Percentiles rank a stretch among this genome's conserved stretches.
Evolutionary conservation across 805 yeast species (phyloP).

Genomic region (Saccharomycopsis sp.): DNA sequence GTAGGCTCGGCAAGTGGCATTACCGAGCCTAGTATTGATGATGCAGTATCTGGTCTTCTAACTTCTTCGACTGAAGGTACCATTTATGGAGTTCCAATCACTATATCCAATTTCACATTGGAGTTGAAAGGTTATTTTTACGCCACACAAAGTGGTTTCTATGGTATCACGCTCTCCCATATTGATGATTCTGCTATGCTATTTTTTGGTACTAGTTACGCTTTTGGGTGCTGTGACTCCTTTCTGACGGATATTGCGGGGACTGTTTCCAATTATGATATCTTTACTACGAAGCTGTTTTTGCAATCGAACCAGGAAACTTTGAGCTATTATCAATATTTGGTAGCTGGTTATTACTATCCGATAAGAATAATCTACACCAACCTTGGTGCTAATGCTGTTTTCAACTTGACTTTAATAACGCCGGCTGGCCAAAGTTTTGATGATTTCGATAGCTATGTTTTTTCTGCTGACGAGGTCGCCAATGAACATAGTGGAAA

Average conservation of each 20-base stretch:
- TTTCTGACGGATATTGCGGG: neutral
- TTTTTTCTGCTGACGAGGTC: neutral
- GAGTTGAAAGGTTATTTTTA: conserved; percentile 26
- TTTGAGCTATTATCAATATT: conserved; percentile 7
- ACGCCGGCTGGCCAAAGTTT: conserved; percentile 5
- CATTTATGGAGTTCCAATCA: conserved; percentile 21
- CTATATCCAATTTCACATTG: conserved; percentile 23
- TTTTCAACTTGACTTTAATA: conserved; percentile 15
- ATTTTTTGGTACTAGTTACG: conserved; percentile 27
- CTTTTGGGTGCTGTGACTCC: conserved; percentile 31
- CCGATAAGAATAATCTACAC: conserved; percentile 27
- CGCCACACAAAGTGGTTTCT: conserved; percentile 29
- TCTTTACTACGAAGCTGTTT: conserved; percentile 6
- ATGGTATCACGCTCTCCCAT: conserved; percentile 23
- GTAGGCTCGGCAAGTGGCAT: neutral
- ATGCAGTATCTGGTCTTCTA: too few relatives aligned
- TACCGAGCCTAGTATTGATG: neutral
- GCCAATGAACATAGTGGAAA: neutral
- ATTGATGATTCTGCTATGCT: conserved; percentile 32
- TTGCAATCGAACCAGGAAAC: neutral
- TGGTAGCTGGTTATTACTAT: conserved; percentile 26
- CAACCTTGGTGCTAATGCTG: conserved; percentile 23
- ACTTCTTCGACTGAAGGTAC: too few relatives aligned
- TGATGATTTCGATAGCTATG: neutral
- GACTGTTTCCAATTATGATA: conserved; percentile 1